Evolutionary conservation across 257 asterid species (phyloP).

Genomic region (Solanum chilense): DNA sequence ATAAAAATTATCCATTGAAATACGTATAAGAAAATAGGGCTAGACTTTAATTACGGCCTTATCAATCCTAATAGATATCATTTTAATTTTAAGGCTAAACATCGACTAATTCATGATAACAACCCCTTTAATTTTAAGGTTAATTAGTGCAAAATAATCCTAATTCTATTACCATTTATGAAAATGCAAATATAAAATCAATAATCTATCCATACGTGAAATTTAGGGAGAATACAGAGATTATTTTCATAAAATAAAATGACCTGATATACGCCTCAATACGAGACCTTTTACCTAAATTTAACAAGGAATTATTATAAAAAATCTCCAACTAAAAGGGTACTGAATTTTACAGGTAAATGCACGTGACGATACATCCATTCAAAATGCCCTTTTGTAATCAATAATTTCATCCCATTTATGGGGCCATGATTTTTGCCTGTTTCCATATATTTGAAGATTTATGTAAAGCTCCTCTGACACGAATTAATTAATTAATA

Average conservation of each 20-base stretch:
- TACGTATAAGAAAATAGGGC: too few relatives aligned
- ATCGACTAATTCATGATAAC: neutral
- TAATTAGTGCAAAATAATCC: neutral
- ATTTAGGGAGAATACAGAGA: too few relatives aligned
- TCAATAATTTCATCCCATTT: neutral
- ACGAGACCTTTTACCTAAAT: too few relatives aligned
- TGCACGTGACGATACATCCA: neutral
- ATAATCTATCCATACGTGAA: too few relatives aligned
- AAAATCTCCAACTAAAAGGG: neutral
- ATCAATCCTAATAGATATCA: neutral
- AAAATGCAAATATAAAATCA: neutral
- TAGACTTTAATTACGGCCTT: too few relatives aligned
- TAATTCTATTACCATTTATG: too few relatives aligned
- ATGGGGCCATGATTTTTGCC: neutral
- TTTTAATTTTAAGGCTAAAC: neutral
- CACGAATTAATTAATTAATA: neutral
- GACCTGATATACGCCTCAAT: too few relatives aligned
- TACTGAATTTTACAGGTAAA: neutral
- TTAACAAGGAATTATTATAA: neutral
- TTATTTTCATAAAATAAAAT: too few relatives aligned
- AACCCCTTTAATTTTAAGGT: neutral
- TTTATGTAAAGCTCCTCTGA: neutral
- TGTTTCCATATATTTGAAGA: neutral
- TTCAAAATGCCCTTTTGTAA: neutral
- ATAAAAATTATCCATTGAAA: too few relatives aligned